Evolutionary conservation across 768 basidiomycete genomes (phyloP).

Genomic region (Xanthoconium stramineum): DNA sequence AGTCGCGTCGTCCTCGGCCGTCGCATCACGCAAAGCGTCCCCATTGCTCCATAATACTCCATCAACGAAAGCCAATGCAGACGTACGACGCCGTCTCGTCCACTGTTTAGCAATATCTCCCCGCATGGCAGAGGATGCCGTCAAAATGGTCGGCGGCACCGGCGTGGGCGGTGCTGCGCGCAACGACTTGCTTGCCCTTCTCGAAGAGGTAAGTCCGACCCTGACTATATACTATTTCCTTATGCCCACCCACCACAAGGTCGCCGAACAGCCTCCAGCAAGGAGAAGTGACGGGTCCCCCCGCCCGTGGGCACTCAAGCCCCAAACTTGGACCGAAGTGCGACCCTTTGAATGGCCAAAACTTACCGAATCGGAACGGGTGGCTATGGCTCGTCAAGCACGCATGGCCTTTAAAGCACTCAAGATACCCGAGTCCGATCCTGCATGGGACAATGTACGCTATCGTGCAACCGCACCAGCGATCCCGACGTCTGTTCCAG

Average conservation of each 20-base stretch:
- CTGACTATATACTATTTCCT: neutral
- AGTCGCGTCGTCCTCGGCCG: conserved; percentile 28
- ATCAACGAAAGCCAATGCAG: conserved; percentile 15
- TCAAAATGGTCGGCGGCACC: conserved; percentile 44
- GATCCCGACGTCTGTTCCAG: conserved; percentile 9
- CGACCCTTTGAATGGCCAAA: conserved; percentile 62
- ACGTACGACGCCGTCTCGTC: conserved; percentile 43
- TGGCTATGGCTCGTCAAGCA: conserved; percentile 49
- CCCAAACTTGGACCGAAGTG: conserved; percentile 61
- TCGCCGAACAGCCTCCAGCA: conserved; percentile 44
- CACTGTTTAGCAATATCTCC: conserved; percentile 49
- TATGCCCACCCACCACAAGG: conserved; percentile 30
- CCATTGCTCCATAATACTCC: conserved; percentile 25
- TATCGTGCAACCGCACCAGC: conserved; percentile 26
- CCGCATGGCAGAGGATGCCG: conserved; percentile 37
- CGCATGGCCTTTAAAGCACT: conserved; percentile 46
- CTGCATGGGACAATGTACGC: conserved; percentile 57
- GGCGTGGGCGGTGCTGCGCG: conserved; percentile 34
- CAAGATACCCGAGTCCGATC: conserved; percentile 56
- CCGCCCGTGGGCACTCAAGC: conserved; percentile 52
- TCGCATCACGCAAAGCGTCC: conserved; percentile 29
- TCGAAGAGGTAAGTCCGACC: conserved; percentile 45
- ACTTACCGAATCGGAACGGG: conserved; percentile 46
- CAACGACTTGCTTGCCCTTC: conserved; percentile 43
- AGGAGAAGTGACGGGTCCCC: conserved; percentile 38